Percentiles rank a stretch among this genome's conserved stretches.
Evolutionary conservation across 2,329 filamentous ascomycete species (phyloP).

Genomic region (Drechslera avenae): DNA sequence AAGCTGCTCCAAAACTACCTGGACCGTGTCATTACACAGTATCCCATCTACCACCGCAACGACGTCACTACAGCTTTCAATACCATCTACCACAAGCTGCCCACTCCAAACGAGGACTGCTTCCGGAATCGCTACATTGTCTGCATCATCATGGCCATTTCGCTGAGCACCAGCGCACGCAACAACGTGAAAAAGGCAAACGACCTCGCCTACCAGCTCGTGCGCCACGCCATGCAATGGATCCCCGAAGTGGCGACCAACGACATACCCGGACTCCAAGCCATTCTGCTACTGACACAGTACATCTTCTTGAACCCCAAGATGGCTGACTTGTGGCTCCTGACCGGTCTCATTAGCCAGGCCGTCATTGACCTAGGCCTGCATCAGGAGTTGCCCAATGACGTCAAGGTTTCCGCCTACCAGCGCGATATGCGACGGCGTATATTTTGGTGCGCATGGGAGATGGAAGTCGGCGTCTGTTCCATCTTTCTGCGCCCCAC

Average conservation of each 20-base stretch:
- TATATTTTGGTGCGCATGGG: conserved; percentile 47
- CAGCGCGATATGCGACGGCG: conserved; percentile 47
- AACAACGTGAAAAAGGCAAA: conserved; percentile 44
- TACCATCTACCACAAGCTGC: conserved; percentile 37
- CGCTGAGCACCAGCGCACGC: conserved; percentile 41
- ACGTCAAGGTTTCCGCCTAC: conserved; percentile 32
- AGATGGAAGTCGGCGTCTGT: conserved; percentile 47
- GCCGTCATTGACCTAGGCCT: conserved; percentile 45
- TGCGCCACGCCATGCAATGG: conserved; percentile 45
- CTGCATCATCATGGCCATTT: conserved; percentile 47
- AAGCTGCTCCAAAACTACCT: conserved; percentile 42
- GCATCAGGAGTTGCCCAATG: conserved; percentile 44
- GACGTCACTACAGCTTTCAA: conserved; percentile 43
- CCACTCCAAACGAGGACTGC: conserved; percentile 31
- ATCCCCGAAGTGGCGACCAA: conserved; percentile 46
- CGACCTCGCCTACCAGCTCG: conserved; percentile 38
- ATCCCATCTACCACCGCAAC: conserved; percentile 45
- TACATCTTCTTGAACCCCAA: conserved; percentile 46
- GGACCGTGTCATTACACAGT: conserved; percentile 43
- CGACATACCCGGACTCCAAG: conserved; percentile 43
- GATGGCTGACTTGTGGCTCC: conserved; percentile 46
- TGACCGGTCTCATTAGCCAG: conserved; percentile 46
- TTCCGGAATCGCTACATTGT: conserved; percentile 44
- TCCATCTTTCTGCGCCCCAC: conserved; percentile 41
- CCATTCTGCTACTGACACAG: conserved; percentile 43